These are phyloP conservation scores for Pelagophyceae sp. DNA, from an alignment of 352 stramenopile genomes.

Conservation along the genomic window DNA sequence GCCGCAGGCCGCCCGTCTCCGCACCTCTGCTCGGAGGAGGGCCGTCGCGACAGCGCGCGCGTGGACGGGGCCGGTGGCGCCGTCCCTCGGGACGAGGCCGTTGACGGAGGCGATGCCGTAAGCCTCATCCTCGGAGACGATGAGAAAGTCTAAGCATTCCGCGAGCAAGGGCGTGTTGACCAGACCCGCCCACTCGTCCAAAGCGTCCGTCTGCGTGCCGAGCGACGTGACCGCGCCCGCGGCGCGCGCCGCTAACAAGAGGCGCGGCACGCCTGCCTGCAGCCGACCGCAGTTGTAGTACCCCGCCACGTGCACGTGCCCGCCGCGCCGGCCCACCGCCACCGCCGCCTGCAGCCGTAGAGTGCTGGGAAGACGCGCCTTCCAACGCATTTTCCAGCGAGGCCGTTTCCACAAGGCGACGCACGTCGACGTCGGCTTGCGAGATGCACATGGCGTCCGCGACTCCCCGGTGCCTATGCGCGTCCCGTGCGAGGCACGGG, in stretches of 20 bases:
- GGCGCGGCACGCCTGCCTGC: slow-evolving; percentile 44
- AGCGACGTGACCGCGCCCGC: slow-evolving; percentile 61
- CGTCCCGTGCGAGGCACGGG: no score
- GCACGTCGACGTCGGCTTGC: background rate
- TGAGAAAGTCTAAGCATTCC: slow-evolving; percentile 51
- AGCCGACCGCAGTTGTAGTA: slow-evolving; percentile 64
- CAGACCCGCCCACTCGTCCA: slow-evolving; percentile 48
- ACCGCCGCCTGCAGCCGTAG: slow-evolving; percentile 42
- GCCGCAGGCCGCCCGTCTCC: background rate
- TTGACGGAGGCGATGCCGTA: slow-evolving; percentile 40
- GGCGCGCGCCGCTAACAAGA: slow-evolving; percentile 51
- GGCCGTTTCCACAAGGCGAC: no score
- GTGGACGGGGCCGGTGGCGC: no score
- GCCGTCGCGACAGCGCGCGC: no score
- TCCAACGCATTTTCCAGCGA: no score
- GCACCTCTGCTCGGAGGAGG: no score
- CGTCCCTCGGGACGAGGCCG: background rate
- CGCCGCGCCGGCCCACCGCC: slow-evolving; percentile 37
- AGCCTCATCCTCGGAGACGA: slow-evolving; percentile 65
- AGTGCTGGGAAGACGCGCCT: no score
- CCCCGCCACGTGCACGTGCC: slow-evolving; percentile 31
- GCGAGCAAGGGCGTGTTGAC: background rate
- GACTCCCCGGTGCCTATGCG: slow-evolving; percentile 24
- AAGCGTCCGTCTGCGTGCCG: slow-evolving; percentile 64
- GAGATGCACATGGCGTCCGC: background rate